Base-by-base conservation (phyloP, 208 protist species). In the Wallacemonas sp. region DNA sequence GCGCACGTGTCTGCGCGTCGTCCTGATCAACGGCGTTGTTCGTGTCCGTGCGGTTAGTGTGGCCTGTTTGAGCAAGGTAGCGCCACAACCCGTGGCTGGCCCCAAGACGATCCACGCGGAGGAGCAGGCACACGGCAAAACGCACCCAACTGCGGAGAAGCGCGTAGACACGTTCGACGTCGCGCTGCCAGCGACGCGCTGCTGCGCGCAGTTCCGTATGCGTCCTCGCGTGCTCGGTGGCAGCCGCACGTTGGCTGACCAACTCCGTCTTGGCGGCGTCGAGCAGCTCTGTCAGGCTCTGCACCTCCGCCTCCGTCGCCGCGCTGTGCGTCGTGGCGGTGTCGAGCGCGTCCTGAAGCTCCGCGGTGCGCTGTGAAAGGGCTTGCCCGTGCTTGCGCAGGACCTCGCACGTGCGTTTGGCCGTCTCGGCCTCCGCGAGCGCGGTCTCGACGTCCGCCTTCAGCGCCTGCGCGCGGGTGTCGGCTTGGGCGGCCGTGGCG, bases 181-280 rank as follows among this genome's bases (percentile, higher is more conserved):
- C 45, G 45, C 41, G 32, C 14, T 16, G 28, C 38, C 8, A 8
- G 23, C 20, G 57, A 20, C 18, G 23, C 48, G 29, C 14, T 55
- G 20, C 29, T 57, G 46, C 55, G 38, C 23, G 23, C 33, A 16
- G n/a, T n/a, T n/a, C n/a, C n/a, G n/a, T n/a, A n/a, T n/a, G n/a
- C n/a, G n/a, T n/a, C n/a, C n/a, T n/a, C n/a, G 41, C n/a, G 20
- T 65, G 59, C 7, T 73, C 72, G 14, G 42, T 18, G 48, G 75
- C 12, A 8, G 20, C 29, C 36, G 25, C 36, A 12, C 26, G 18
- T 38, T 77, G 66, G 7, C 16, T 23, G 2, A 64, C 2, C 2
- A 67, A 57, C 16, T 54, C 54, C 39, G 69, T 46, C 8, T 69
- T 38, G 23, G 62, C 59, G 1, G 36, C 45, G 45, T 73, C 49